Evolutionary conservation across 139 green algal species (phyloP).

Genomic region (Coccomyxa sp.): DNA sequence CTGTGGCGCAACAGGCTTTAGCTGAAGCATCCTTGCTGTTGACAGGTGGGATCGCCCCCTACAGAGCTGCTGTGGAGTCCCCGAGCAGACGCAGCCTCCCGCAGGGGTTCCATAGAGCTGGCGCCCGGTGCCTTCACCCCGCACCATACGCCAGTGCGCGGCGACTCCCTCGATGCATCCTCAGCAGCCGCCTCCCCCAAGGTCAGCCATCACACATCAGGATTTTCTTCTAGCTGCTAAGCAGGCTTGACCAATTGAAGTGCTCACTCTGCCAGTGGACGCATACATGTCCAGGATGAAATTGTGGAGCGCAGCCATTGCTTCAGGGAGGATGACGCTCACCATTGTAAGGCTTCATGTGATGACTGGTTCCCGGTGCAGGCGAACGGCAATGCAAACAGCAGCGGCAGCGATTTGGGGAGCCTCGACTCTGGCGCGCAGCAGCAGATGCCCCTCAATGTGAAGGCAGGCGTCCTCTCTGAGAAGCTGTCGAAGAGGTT

Average conservation of each 20-base stretch:
- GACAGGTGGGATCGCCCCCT: neutral
- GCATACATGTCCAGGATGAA: no score
- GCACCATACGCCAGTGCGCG: neutral
- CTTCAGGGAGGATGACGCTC: no score
- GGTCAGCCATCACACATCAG: neutral
- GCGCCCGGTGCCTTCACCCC: neutral
- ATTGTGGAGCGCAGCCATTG: no score
- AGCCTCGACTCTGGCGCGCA: no score
- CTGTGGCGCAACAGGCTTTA: neutral
- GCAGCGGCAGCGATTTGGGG: no score
- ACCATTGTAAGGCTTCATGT: no score
- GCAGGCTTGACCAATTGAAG: no score
- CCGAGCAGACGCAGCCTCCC: neutral
- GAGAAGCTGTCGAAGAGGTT: slow-evolving; percentile 1
- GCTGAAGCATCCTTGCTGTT: neutral
- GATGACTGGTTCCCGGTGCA: no score
- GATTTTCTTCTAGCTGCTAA: no score
- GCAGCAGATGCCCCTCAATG: no score
- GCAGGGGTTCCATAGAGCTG: neutral
- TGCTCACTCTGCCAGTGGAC: no score
- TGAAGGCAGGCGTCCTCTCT: neutral
- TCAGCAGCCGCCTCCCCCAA: neutral
- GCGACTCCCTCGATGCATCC: neutral
- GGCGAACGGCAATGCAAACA: no score
- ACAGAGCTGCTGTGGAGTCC: neutral